Base-by-base conservation (phyloP, 768 basidiomycete genomes). In the Leccinum subtestaceum region DNA sequence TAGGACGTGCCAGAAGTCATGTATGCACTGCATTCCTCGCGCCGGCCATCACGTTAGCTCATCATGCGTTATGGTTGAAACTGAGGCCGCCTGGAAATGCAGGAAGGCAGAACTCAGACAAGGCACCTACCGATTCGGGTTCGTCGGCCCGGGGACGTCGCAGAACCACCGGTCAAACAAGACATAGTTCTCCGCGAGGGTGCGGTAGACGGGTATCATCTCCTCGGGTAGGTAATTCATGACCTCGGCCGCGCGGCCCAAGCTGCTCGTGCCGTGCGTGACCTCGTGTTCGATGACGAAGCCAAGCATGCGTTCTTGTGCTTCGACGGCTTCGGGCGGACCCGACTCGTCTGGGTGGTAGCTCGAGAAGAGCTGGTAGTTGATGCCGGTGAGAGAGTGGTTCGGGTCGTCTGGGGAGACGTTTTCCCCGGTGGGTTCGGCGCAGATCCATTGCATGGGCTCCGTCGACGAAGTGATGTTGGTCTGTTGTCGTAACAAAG, bases 1-100 rank as follows among this genome's bases (percentile, higher is more conserved):
- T 69, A 8, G 3, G 68, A 69, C 2, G 68, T 70, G 34, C 67
- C 67, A 43, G 67, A 69, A 25, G 67, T 69, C 6, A 69, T 65
- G 36, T 69, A 69, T 3, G 67, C 67, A 2, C 67, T 69, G 19
- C 21, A 15, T 40, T 25, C 12, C 5, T 15, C 25, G 6, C 40
- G 10, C 34, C 5, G 34, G 17, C 19, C 12, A 5, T 55, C 9
- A 60, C 4, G n/a, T 29, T 48, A 34, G 5, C 8, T n/a, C 6
- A 23, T 15, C 43, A 19, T 40, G 21, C 21, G 21, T 21, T 21
- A 21, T 2, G 0, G 34, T n/a, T 9, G n/a, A 40, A 40, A 45
- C 43, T 45, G 43, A 45, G 19, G 2, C 10, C 4, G 9, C 40
- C 43, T 4, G 0, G 40, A 43, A 43, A 43, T 4, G 40, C n/a